Base-by-base conservation (phyloP, 768 basidiomycete genomes). In the Suillus clintonianus region DNA sequence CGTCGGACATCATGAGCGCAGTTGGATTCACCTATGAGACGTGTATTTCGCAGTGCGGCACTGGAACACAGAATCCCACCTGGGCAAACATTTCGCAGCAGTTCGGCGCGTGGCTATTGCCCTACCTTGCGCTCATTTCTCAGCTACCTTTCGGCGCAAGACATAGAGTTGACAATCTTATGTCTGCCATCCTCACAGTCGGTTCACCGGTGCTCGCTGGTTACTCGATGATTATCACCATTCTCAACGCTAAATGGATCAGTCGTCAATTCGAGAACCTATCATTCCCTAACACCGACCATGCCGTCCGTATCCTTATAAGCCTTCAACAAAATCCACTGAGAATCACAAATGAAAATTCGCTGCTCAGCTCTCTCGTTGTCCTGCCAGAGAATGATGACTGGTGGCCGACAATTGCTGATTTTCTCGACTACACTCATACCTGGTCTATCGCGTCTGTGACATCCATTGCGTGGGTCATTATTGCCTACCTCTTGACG, bases 91-190 rank as follows among this genome's bases (percentile, higher is more conserved):
- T 74, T 51, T 58, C 74, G 0, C 79, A 80, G 50, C 72, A 80
- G 51, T 83, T 79, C 65, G 72, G 75, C 9, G 66, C 81, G 0
- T 85, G 83, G 83, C 72, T 85, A 4, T 61, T 85, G 5, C 83
- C 83, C 5, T 84, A 81, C 76, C 76, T 85, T 11, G 81, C 83
- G 0, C 67, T 84, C 10, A 70, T 84, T n/a, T 82, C 82, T 0
- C 82, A 83, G 56, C 76, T 85, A 11, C 84, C 83, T 0, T 85
- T 82, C 27, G 82, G 82, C 13, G 74, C 78, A 37, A 71, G 65
- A 17, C 76, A 76, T 57, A 77, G 68, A 32, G 66, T 75, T n/a
- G 80, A 81, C 24, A 82, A 83, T 58, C 69, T 83, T 41, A 72
- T 77, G 64, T 78, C 81, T 5, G 76, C 78, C n/a, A 19, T 84